phyloP scores from a whole-genome alignment of 495 filamentous ascomycete species.

The Oidiodendron maius region DNA sequence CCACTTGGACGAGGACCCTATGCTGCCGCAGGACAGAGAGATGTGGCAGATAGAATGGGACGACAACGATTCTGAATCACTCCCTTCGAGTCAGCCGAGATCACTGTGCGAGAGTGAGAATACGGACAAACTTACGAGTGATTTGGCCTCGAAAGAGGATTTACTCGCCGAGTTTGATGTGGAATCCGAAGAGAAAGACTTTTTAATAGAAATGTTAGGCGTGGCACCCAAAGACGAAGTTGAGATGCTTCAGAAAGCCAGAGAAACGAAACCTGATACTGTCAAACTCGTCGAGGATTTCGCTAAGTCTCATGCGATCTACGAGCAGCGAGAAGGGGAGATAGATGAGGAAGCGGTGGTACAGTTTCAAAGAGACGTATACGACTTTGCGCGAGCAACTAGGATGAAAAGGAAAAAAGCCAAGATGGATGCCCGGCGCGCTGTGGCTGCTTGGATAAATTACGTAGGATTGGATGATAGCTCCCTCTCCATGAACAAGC shows the following conservation, averaged over 20 bases:
- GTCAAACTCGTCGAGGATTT: constrained; percentile 1
- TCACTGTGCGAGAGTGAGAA: background rate
- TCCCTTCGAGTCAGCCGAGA: constrained; percentile 14
- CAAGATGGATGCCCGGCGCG: background rate
- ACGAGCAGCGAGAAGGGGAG: background rate
- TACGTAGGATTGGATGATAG: too few relatives aligned
- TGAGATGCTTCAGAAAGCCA: constrained; percentile 3
- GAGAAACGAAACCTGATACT: background rate
- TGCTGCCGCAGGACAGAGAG: too few relatives aligned
- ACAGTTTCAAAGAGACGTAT: constrained; percentile 21
- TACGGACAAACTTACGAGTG: background rate
- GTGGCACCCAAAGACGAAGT: constrained; percentile 4
- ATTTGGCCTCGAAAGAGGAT: too few relatives aligned
- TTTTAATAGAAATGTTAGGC: constrained; percentile 1
- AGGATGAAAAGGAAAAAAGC: constrained; percentile 12
- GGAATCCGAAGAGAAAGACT: constrained; percentile 3
- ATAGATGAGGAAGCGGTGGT: background rate
- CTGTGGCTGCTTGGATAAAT: constrained; percentile 2
- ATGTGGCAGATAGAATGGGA: too few relatives aligned
- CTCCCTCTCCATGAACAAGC: too few relatives aligned
- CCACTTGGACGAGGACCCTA: too few relatives aligned
- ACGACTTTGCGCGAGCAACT: constrained; percentile 16
- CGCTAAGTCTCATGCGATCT: constrained; percentile 6
- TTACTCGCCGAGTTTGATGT: constrained; percentile 9
- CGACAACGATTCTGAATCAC: background rate